phyloP scores from a whole-genome alignment of 257 asterid genomes.

The Handroanthus guayacan region DNA sequence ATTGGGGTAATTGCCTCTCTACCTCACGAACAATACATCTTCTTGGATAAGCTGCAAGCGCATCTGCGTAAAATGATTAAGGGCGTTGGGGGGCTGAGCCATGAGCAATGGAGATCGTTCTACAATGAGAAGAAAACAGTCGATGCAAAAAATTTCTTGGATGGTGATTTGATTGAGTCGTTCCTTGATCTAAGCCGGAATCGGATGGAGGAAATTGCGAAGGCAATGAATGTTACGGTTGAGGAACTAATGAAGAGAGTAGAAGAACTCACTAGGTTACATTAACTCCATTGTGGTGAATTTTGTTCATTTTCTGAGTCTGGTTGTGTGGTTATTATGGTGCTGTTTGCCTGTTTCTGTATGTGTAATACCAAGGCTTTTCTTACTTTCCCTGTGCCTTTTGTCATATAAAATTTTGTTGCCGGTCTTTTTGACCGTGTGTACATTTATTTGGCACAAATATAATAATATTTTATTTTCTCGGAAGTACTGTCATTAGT shows the following conservation, averaged over 20 bases:
- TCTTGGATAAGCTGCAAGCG: slow-evolving; percentile 83
- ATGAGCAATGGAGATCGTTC: slow-evolving; percentile 97
- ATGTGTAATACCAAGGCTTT: too few species aligned
- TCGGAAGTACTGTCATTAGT: too few species aligned
- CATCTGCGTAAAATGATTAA: slow-evolving; percentile 84
- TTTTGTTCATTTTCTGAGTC: too few species aligned
- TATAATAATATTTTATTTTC: too few species aligned
- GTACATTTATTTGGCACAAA: too few species aligned
- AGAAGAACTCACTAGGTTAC: slow-evolving; percentile 93
- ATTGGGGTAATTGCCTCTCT: slow-evolving; percentile 94
- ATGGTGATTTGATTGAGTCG: slow-evolving; percentile 92
- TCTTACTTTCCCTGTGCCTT: too few species aligned
- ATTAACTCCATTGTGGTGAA: slow-evolving; percentile 41
- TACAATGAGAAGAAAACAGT: slow-evolving; percentile 86
- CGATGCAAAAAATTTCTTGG: slow-evolving; percentile 84
- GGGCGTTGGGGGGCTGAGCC: slow-evolving; percentile 96
- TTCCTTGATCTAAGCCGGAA: slow-evolving; percentile 83
- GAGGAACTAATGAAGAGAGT: slow-evolving; percentile 98
- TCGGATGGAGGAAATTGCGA: slow-evolving; percentile 82
- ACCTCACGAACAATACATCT: slow-evolving; percentile 76
- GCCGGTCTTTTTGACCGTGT: too few species aligned
- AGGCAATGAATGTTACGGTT: slow-evolving; percentile 70
- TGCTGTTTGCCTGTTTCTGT: too few species aligned
- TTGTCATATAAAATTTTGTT: too few species aligned
- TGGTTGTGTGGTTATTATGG: too few species aligned